phyloP scores from a whole-genome alignment of 805 yeast genomes.

The Nakazawaea holstii region DNA sequence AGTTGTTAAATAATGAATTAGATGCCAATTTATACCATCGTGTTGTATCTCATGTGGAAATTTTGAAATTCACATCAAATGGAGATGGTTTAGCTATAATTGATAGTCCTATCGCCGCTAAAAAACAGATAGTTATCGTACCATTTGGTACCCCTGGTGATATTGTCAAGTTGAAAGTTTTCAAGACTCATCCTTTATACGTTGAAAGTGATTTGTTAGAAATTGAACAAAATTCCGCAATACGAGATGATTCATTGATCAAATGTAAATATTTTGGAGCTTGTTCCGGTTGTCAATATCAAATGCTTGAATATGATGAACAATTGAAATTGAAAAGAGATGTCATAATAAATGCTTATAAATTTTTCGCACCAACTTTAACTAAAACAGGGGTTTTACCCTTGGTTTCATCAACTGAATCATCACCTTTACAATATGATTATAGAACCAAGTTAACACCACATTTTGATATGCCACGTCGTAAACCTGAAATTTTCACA shows the following conservation, averaged over 20 bases:
- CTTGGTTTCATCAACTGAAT: constrained; percentile 37
- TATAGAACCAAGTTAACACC: constrained; percentile 96
- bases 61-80: constrained; percentile 59
- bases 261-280: constrained; percentile 83
- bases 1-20: constrained; percentile 54
- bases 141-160: constrained; percentile 94
- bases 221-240: constrained; percentile 28
- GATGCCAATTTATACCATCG: constrained; percentile 51
- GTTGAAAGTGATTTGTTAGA: constrained; percentile 70
- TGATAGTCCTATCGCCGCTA: constrained; percentile 44
- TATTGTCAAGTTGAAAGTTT: constrained; percentile 59
- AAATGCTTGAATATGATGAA: constrained; percentile 63
- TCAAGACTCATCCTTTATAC: constrained; percentile 70
- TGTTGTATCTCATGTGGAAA: constrained; percentile 48
- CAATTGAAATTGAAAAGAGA: constrained; percentile 70
- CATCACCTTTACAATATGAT: constrained; percentile 69
- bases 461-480: constrained; percentile 79
- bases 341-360: constrained; percentile 78
- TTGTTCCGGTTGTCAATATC: constrained; percentile 95
- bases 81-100: constrained; percentile 86
- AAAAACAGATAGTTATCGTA: constrained; percentile 60
- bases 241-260: constrained; percentile 52
- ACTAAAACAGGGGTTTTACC: constrained; percentile 45
- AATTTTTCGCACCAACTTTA: constrained; percentile 62
- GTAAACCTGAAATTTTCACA: constrained; percentile 28